Evolutionary conservation across 2,329 filamentous ascomycete genomes (phyloP).

Genomic region (Botrytis deweyae): DNA sequence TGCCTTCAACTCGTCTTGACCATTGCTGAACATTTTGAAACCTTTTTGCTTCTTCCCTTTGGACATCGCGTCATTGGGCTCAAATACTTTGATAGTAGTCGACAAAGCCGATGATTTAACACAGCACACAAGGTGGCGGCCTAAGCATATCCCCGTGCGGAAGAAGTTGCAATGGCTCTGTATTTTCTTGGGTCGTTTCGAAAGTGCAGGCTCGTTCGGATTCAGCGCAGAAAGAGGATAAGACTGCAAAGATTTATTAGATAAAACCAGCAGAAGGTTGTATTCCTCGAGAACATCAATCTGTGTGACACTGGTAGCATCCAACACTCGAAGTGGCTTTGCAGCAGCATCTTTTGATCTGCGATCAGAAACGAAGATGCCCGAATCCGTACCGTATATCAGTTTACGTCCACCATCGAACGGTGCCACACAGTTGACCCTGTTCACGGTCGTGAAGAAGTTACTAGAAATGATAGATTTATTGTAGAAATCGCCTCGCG

Average conservation of each 20-base stretch:
- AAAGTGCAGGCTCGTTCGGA: slow-evolving; percentile 73
- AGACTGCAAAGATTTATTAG: slow-evolving; percentile 89
- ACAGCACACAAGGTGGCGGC: slow-evolving; percentile 90
- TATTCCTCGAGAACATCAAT: slow-evolving; percentile 97
- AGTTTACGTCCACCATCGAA: slow-evolving; percentile 94
- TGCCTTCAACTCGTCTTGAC: slow-evolving; percentile 91
- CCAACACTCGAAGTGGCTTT: slow-evolving; percentile 79
- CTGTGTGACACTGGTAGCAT: slow-evolving; percentile 85
- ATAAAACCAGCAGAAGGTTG: slow-evolving; percentile 82
- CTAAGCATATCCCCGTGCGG: slow-evolving; percentile 92
- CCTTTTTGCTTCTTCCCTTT: slow-evolving; percentile 96
- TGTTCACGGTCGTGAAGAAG: slow-evolving; percentile 66
- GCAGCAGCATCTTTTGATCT: slow-evolving; percentile 76
- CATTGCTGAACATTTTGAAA: slow-evolving; percentile 91
- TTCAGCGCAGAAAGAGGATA: slow-evolving; percentile 87
- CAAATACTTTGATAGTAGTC: slow-evolving; percentile 98
- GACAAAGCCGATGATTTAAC: slow-evolving; percentile 93
- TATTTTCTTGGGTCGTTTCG: slow-evolving; percentile 91
- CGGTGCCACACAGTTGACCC: slow-evolving; percentile 92
- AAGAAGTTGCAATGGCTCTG: slow-evolving; percentile 98
- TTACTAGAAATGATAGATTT: slow-evolving; percentile 59
- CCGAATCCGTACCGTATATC: slow-evolving; percentile 90
- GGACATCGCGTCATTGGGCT: slow-evolving; percentile 91
- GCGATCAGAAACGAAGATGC: slow-evolving; percentile 88
- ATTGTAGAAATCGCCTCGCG: slow-evolving; percentile 90